Percentiles rank a stretch among this genome's conserved stretches.
phyloP scores from a whole-genome alignment of 2,329 filamentous ascomycete species.

The Zalaria obscura region DNA sequence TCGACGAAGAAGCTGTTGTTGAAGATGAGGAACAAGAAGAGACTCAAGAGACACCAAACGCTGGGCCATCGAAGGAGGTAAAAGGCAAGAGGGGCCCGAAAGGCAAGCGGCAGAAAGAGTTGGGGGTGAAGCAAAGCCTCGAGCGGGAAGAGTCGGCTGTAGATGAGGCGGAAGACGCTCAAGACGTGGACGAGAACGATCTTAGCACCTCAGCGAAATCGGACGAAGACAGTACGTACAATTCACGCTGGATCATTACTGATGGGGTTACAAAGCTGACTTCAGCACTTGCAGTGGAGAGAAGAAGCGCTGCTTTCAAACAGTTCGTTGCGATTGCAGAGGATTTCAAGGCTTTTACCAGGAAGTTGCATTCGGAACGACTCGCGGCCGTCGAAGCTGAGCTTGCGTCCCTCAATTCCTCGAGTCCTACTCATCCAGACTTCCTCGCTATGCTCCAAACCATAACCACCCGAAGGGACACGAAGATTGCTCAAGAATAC shows the following conservation, averaged over 20 bases:
- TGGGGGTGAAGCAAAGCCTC: neutral
- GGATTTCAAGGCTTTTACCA: slow-evolving; percentile 75
- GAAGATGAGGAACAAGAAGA: too few species aligned
- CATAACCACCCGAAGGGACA: slow-evolving; percentile 66
- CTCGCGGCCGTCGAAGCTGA: slow-evolving; percentile 65
- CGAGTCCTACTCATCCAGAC: slow-evolving; percentile 65
- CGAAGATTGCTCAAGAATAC: slow-evolving; percentile 64
- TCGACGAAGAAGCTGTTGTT: slow-evolving; percentile 15
- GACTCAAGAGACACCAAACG: too few species aligned
- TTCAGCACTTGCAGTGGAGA: slow-evolving; percentile 15
- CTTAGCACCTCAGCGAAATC: slow-evolving; percentile 5
- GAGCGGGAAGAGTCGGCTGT: slow-evolving; percentile 16
- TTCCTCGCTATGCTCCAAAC: slow-evolving; percentile 82
- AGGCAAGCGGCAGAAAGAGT: slow-evolving; percentile 4
- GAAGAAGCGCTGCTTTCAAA: slow-evolving; percentile 6
- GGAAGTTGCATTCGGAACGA: slow-evolving; percentile 62
- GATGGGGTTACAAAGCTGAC: neutral
- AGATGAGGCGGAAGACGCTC: slow-evolving; percentile 30
- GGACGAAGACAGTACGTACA: slow-evolving; percentile 14
- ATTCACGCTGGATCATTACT: too few species aligned
- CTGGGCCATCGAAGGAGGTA: too few species aligned
- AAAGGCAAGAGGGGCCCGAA: neutral
- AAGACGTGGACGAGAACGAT: slow-evolving; percentile 16
- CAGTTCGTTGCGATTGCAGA: slow-evolving; percentile 61
- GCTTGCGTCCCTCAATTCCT: slow-evolving; percentile 43